Percentiles rank a stretch among this genome's conserved stretches.
Conservation (phyloP, 2,329 filamentous ascomycete genomes). For the Rhytidhysteron rufulum region DNA sequence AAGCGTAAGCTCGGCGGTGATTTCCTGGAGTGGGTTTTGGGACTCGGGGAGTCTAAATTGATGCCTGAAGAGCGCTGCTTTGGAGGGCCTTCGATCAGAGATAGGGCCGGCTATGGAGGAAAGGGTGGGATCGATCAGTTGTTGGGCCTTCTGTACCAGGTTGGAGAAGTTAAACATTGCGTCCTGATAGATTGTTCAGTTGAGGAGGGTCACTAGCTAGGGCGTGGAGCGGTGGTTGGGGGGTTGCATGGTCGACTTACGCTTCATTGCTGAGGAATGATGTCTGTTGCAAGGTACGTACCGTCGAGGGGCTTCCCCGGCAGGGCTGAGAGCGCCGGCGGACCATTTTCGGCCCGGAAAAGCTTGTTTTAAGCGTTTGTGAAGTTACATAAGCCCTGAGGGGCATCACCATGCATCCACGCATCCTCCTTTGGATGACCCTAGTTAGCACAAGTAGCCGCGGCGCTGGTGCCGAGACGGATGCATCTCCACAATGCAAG, state of each 20-base stretch:
- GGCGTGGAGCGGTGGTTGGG: conserved; percentile 8
- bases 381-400: no score
- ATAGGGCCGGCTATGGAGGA: conserved; percentile 66
- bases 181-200: conserved; percentile 3
- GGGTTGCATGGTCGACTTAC: conserved; percentile 9
- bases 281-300: background rate
- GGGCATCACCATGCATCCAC: no score
- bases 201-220: background rate
- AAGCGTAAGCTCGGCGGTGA: conserved; percentile 91
- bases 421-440: no score
- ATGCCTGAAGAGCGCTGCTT: conserved; percentile 86
- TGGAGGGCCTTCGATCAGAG: conserved; percentile 77
- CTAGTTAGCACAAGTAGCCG: no score
- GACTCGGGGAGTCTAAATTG: conserved; percentile 93
- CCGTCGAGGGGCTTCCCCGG: conserved; percentile 7
- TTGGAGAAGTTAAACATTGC: conserved; percentile 58
- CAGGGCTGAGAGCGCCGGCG: conserved; percentile 16
- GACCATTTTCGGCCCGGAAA: conserved; percentile 1
- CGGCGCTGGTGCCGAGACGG: no score
- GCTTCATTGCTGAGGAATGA: conserved; percentile 24
- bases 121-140: conserved; percentile 86
- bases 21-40: conserved; percentile 92
- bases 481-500: no score
- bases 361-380: conserved; percentile 1
- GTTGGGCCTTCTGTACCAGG: conserved; percentile 93